phyloP scores from a whole-genome alignment of 129 eudicot genomes.

The Heracleum sosnowskyi region DNA sequence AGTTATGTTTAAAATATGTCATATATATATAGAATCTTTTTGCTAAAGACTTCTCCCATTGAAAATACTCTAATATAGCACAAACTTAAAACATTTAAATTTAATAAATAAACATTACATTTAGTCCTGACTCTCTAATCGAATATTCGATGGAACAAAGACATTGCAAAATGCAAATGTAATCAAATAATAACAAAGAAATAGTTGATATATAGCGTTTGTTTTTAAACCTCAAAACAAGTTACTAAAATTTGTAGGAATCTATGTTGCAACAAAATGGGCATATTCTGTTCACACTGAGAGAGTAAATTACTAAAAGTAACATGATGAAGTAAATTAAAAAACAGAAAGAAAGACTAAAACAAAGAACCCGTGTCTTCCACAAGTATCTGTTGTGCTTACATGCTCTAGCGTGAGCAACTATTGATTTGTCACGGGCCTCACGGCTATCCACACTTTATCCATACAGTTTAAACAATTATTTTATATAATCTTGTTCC shows the following conservation, averaged over 20 bases:
- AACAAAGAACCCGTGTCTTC: no score
- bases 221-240: neutral
- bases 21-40: no score
- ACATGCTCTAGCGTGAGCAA: neutral
- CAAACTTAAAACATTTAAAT: no score
- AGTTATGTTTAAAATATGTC: no score
- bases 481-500: neutral
- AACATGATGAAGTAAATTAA: no score
- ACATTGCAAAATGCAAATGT: no score
- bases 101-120: no score
- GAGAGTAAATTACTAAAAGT: neutral
- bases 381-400: neutral
- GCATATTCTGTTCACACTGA: constrained; percentile 1
- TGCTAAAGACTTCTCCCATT: no score
- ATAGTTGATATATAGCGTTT: neutral
- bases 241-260: neutral
- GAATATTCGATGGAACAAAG: no score
- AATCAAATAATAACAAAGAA: no score
- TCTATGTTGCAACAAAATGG: neutral
- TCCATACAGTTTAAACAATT: neutral
- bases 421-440: neutral
- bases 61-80: no score
- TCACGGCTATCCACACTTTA: constrained; percentile 1
- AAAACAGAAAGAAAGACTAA: neutral
- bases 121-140: no score